These are phyloP conservation scores for Pythium scleroteichum DNA, from an alignment of 352 stramenopile species.

Conservation along the genomic window DNA sequence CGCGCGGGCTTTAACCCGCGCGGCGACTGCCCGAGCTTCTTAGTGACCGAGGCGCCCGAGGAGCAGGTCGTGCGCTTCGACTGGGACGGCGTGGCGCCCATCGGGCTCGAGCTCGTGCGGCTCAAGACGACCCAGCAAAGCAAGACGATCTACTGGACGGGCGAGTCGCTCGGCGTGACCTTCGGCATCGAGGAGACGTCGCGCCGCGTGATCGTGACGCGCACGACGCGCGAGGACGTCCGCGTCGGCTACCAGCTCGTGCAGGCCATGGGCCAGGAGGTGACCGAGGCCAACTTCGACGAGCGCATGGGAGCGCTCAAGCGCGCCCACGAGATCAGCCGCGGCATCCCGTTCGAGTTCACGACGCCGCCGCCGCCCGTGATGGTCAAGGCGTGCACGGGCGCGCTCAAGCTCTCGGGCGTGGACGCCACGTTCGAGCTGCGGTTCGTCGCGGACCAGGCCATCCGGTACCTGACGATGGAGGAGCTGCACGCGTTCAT, in stretches of 20 bases:
- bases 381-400: conserved; percentile 50
- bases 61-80: conserved; percentile 57
- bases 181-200: conserved; percentile 77
- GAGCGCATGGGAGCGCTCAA: conserved; percentile 53
- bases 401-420: conserved; percentile 44
- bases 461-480: conserved; percentile 65
- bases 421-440: conserved; percentile 68
- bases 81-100: conserved; percentile 48
- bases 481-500: conserved; percentile 67
- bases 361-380: conserved; percentile 48
- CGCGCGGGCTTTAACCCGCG: conserved; percentile 5
- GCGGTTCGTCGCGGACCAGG: conserved; percentile 48
- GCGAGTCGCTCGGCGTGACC: conserved; percentile 60
- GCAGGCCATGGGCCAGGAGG: conserved; percentile 36
- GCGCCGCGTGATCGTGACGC: conserved; percentile 64
- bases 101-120: conserved; percentile 62
- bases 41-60: conserved; percentile 35
- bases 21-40: conserved; percentile 26
- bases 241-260: conserved; percentile 58
- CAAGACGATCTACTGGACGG: conserved; percentile 42
- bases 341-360: conserved; percentile 65
- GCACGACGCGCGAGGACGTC: conserved; percentile 54
- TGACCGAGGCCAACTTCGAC: conserved; percentile 60
- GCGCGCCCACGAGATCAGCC: conserved; percentile 43
- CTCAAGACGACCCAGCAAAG: conserved; percentile 29